Base-by-base conservation (phyloP, 345 rosid species). In the Litchi chinensis region DNA sequence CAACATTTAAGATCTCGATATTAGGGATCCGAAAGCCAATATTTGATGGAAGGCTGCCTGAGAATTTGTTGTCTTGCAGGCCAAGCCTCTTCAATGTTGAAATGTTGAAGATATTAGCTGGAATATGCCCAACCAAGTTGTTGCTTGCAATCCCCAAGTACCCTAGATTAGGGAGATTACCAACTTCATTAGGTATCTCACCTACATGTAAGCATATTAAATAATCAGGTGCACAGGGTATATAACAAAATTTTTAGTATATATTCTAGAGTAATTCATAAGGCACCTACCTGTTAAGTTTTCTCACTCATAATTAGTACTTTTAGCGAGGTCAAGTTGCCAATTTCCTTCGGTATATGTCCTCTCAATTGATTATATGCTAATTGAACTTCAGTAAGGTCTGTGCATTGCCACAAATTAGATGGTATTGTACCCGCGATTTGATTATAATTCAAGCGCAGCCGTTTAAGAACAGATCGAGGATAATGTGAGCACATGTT, bases 231-330 rank as follows among this genome's bases (percentile, higher is more conserved):
- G 2, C 2, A 32, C 37, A 32, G 37, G 37, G 44, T 1, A 32
- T 32, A 32, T 32, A 32, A 32, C 37, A 32, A 32, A 32, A 32
- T 32, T 32, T 1, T 32, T 32, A 1, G 2, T 32, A 32, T 1
- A 32, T 32, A 32, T 32, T 60, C 8, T 26, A 70, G 11, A 24
- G 52, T 46, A 10, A 48, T 12, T 3, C 16, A 48, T 48, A 11
- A 67, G 19, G 19, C 39, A 18, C 3, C 19, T 78, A 82, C 82
- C 82, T 28, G n/a, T 43, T 28, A 78, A 70, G 60, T 69, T 70
- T 78, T 78, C 73, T 2, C 59, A 0, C 43, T 26, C 2, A 81
- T 4, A n/a, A 54, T 39, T 19, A 81, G 54, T n/a, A 11, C 67
- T 57, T 37, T 6, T 28, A 80, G 76, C 68, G 10, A 46, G 19